Percentiles rank a stretch among this genome's conserved stretches.
These are phyloP conservation scores for Aegle marmelos DNA, from an alignment of 345 rosid genomes.

Conservation along the genomic window DNA sequence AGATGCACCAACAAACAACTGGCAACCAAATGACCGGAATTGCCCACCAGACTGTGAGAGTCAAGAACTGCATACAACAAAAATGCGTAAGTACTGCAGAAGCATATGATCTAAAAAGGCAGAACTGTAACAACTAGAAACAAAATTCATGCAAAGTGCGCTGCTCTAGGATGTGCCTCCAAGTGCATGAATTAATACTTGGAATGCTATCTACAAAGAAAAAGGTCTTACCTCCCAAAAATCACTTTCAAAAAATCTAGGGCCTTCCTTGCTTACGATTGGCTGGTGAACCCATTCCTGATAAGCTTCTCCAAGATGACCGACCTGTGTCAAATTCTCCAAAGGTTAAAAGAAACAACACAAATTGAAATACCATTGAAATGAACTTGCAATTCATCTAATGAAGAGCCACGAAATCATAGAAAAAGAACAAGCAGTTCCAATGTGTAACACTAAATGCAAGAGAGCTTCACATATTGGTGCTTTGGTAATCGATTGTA, in stretches of 20 bases:
- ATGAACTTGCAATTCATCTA: background rate
- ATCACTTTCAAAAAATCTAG: constrained; percentile 84
- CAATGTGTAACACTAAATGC: background rate
- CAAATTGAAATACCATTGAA: background rate
- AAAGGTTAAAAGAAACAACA: constrained; percentile 2
- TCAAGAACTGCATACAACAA: constrained; percentile 59
- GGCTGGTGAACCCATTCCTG: constrained; percentile 99
- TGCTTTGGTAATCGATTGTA: background rate
- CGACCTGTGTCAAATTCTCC: constrained; percentile 56
- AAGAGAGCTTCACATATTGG: background rate
- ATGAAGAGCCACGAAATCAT: background rate
- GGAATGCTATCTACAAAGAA: background rate
- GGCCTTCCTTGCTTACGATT: constrained; percentile 84
- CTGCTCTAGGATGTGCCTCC: background rate
- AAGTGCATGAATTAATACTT: background rate
- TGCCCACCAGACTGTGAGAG: constrained; percentile 96
- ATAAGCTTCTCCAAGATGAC: constrained; percentile 93
- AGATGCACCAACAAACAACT: constrained; percentile 59
- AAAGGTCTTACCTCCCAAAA: constrained; percentile 71
- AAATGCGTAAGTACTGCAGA: constrained; percentile 12
- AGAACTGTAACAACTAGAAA: background rate
- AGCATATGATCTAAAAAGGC: background rate
- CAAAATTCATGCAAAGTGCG: background rate
- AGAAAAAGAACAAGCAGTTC: background rate
- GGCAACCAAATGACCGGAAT: constrained; percentile 94